Percentiles rank a stretch among this genome's conserved stretches.
Evolutionary conservation across 208 protist genomes (phyloP).

Genomic region (Leishmania arabica): DNA sequence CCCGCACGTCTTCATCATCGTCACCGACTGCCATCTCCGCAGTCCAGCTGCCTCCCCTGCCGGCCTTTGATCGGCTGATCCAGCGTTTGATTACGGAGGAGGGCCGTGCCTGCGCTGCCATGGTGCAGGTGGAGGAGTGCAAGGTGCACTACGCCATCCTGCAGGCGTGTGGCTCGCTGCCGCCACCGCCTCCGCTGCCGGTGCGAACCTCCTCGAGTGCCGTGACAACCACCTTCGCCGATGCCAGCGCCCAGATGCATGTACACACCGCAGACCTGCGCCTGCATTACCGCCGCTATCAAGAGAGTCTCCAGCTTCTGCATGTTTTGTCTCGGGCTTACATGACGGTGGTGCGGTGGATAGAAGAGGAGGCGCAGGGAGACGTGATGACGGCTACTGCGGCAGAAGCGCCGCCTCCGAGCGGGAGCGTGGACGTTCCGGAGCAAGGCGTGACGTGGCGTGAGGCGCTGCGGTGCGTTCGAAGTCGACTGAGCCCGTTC

Average conservation of each 20-base stretch:
- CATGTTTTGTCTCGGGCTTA: slow-evolving; percentile 17
- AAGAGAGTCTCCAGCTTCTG: slow-evolving; percentile 25
- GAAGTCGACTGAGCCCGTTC: slow-evolving; percentile 23
- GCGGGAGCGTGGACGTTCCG: neutral
- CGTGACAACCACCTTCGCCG: neutral
- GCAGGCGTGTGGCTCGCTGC: slow-evolving; percentile 18
- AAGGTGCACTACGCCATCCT: slow-evolving; percentile 46
- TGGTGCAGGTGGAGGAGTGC: slow-evolving; percentile 50
- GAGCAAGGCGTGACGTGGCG: slow-evolving; percentile 1
- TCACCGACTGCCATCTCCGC: neutral
- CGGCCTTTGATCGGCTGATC: slow-evolving; percentile 18
- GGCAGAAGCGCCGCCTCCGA: neutral
- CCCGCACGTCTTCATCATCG: neutral
- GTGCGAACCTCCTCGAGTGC: neutral
- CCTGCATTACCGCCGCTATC: slow-evolving; percentile 26
- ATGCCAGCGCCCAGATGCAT: neutral
- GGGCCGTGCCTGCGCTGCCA: slow-evolving; percentile 36
- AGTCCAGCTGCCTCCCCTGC: slow-evolving; percentile 8
- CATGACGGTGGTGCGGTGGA: slow-evolving; percentile 22
- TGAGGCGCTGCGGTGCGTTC: slow-evolving; percentile 13
- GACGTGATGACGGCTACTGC: neutral
- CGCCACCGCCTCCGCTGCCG: slow-evolving; percentile 9
- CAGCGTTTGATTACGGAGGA: slow-evolving; percentile 20
- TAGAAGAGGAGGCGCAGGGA: slow-evolving; percentile 22
- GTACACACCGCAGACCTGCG: slow-evolving; percentile 20